Base-by-base conservation (phyloP, 768 basidiomycete genomes). In the Lanmaoa pseudosensibilis region DNA sequence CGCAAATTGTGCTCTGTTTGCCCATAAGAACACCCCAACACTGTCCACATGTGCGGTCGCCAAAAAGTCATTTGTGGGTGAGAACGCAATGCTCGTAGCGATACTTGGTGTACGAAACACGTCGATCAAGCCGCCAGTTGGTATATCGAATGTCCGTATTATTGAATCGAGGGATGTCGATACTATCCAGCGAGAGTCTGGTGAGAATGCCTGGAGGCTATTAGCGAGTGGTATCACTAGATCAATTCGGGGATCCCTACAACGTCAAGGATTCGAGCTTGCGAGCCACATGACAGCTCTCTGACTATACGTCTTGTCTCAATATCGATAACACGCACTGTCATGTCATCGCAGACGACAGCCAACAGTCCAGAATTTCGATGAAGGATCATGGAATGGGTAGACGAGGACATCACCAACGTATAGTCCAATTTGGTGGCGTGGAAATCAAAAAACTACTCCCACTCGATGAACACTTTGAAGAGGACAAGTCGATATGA, bases 1-100 rank as follows among this genome's bases (percentile, higher is more conserved):
- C 0, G 87, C 73, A 69, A 94, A 98, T 69, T 98, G 97, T 11
- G 95, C 94, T 47, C 94, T 86, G 72, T 99, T 98, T 13, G 95
- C 93, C 94, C 97, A 99, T n/a, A 99, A 81, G 71, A 89, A 95
- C 2, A 99, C 82, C 12, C 95, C 97, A 51, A 98, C 88, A 56
- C 87, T 94, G 63, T 97, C 95, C 7, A 97, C 86, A 69, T 99
- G 97, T 1, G 92, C 80, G 11, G 95, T 95, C 1, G 97, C 97
- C 59, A 99, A 74, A 76, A 99, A 98, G 71, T 98, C 97, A 53
- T 90, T 90, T 0, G 93, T 88, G 0, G 97, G 97, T 3, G 95
- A 98, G 71, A 99, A 96, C 1, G 92, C 81, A 19, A 99, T 74
- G 66, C 88, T 93, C 0, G 92, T 95, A 6, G 96, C 92, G 25